Evolutionary conservation across 208 protist genomes (phyloP), one percentile per base, ranked within the genome.

Genomic region (Wallacemonas sp.): DNA sequence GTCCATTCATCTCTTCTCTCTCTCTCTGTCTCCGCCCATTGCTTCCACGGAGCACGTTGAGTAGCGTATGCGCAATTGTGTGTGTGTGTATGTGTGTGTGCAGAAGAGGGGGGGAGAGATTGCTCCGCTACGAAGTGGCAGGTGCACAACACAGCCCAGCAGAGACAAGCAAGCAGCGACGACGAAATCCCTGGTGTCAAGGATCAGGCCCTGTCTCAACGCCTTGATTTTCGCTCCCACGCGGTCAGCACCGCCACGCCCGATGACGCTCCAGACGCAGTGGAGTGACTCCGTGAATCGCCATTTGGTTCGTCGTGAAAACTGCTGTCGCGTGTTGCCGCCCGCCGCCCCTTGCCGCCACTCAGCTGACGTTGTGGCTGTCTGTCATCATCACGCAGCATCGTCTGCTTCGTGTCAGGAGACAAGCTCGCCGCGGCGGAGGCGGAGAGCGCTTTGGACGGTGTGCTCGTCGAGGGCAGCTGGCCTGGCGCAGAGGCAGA

Each of bases 331-430:
- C 26, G 51, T n/a, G 51, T 42, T 11, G 6, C 28, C 3, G 51
- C 51, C 17, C 51, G 51, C n/a, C 51, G 24, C 30, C 27, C 51
- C n/a, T 58, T 58, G 51, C 51, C 51, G 24, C n/a, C 14, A 31
- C 51, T 58, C 6, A 58, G 31, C 51, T 58, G 51, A 8, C 51
- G 51, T 31, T 58, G 51, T n/a, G 41, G n/a, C 11, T 58, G 51
- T 33, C 12, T 22, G 51, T 39, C 31, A 22, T 58, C 24, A 15
- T 39, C 51, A 2, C 2, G 8, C 9, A 58, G 31, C 30, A 39
- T 58, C 14, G 24, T 17, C 22, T 21, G 34, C 30, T 58, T 58
- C 9, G 51, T 58, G 51, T 58, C 51, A 14, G 22, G 30, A 21
- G 44, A 8, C 51, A 42, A 14, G 0, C 5, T 17, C 30, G 30